These are phyloP conservation scores for Sugiyamaella boreocaroliniensis DNA, from an alignment of 805 yeast genomes.

Conservation along the genomic window DNA sequence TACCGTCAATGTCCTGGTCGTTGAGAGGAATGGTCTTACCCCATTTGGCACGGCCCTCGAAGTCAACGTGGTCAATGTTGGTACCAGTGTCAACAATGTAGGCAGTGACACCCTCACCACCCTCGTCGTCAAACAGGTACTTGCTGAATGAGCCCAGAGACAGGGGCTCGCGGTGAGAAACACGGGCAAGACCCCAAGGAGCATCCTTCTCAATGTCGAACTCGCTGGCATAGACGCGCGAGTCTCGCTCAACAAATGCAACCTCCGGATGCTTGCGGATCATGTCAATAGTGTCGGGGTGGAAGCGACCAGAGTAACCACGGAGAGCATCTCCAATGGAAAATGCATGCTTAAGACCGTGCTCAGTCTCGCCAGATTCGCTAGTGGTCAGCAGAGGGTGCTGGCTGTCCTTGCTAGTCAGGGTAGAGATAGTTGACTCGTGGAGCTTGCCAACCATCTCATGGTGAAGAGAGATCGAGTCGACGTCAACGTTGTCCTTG, in stretches of 20 bases:
- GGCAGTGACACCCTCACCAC: constrained; percentile 60
- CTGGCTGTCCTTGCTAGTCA: constrained; percentile 36
- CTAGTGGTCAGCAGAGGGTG: constrained; percentile 23
- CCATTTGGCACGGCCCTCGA: constrained; percentile 56
- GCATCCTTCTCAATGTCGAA: constrained; percentile 51
- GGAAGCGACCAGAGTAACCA: constrained; percentile 85
- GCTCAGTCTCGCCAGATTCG: neutral
- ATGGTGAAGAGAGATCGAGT: constrained; percentile 57
- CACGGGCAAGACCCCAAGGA: constrained; percentile 71
- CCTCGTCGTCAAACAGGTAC: constrained; percentile 54
- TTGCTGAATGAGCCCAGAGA: constrained; percentile 51
- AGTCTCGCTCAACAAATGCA: constrained; percentile 58
- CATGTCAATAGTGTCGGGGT: constrained; percentile 64
- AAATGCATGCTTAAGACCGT: constrained; percentile 34
- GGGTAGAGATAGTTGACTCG: constrained; percentile 17
- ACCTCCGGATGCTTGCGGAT: constrained; percentile 53
- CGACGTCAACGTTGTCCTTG: constrained; percentile 53
- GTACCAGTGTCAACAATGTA: constrained; percentile 82
- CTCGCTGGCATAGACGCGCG: constrained; percentile 45
- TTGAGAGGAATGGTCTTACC: constrained; percentile 49
- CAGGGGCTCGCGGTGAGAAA: constrained; percentile 58
- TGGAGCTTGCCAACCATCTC: constrained; percentile 50
- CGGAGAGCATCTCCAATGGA: constrained; percentile 46
- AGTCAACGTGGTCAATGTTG: constrained; percentile 44
- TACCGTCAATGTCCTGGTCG: constrained; percentile 45